phyloP scores from a whole-genome alignment of 345 rosid species.

The Salix koriyanagi region DNA sequence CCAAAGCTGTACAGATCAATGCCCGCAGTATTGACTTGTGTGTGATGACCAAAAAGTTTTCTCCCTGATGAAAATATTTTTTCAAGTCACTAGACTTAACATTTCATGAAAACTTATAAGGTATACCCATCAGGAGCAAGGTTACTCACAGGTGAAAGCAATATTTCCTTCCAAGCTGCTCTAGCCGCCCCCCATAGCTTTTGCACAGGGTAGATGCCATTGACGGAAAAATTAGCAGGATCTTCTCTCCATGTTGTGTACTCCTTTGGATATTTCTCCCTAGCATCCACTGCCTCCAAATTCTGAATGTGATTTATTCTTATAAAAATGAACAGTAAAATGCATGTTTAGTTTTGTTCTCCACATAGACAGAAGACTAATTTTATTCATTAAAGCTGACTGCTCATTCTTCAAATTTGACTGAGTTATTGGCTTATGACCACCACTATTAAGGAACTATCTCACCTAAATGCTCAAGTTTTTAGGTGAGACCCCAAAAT shows the following conservation, averaged over 20 bases:
- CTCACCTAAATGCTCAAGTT: too few species aligned
- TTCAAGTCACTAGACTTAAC: conserved; percentile 8
- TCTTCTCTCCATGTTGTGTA: conserved; percentile 56
- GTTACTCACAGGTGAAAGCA: conserved; percentile 44
- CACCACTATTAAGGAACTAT: not conserved
- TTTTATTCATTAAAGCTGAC: not conserved
- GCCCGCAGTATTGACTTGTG: conserved; percentile 66
- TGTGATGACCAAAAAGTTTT: conserved; percentile 48
- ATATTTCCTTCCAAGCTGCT: conserved; percentile 66
- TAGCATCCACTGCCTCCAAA: conserved; percentile 72
- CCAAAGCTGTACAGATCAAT: conserved; percentile 62
- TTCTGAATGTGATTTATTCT: conserved; percentile 47
- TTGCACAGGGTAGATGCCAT: conserved; percentile 55
- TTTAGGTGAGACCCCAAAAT: too few species aligned
- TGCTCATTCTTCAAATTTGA: not conserved
- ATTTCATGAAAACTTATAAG: not conserved
- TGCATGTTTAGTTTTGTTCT: too few species aligned
- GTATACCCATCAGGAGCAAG: not conserved
- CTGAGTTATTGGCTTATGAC: not conserved
- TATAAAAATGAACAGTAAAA: conserved; percentile 4
- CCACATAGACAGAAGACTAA: not conserved
- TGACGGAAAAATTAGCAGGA: conserved; percentile 50
- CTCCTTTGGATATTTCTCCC: conserved; percentile 48
- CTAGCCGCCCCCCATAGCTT: conserved; percentile 52
- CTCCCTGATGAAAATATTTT: conserved; percentile 38